phyloP scores from a whole-genome alignment of 306 rosid species.

The Pyrus communis region DNA sequence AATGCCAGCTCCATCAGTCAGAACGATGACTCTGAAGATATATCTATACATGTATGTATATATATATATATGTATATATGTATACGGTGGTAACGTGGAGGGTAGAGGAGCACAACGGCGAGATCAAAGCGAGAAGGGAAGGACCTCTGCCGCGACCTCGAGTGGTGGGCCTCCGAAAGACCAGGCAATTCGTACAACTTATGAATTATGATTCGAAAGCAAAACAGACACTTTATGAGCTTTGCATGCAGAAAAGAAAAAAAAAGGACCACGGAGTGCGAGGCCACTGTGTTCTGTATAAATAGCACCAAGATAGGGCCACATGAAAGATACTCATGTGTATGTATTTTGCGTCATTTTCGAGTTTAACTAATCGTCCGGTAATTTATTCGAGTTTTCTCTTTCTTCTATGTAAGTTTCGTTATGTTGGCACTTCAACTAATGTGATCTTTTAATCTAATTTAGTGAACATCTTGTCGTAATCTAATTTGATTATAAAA shows the following conservation, averaged over 20 bases:
- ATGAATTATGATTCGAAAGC: neutral
- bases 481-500: too few relatives aligned
- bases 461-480: too few relatives aligned
- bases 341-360: neutral
- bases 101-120: neutral
- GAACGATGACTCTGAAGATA: neutral
- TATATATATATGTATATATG: slow-evolving; percentile 4
- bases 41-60: neutral
- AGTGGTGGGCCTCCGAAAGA: neutral
- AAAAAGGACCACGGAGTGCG: neutral
- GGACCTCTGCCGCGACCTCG: neutral
- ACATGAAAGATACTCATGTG: too few relatives aligned
- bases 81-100: slow-evolving; percentile 1
- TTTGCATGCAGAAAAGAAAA: neutral
- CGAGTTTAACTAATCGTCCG: too few relatives aligned
- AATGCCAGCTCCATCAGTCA: slow-evolving; percentile 60
- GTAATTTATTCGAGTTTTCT: neutral
- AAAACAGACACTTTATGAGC: neutral
- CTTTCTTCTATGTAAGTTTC: neutral
- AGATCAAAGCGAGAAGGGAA: neutral
- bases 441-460: too few relatives aligned
- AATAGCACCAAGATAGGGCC: too few relatives aligned
- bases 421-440: neutral
- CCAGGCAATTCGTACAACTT: slow-evolving; percentile 3
- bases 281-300: neutral